A percentile compares a stretch with the other conserved stretches of the same genome.
These are phyloP conservation scores for Hymenoscyphus occultus DNA, from an alignment of 2,329 filamentous ascomycete species.

Conservation along the genomic window DNA sequence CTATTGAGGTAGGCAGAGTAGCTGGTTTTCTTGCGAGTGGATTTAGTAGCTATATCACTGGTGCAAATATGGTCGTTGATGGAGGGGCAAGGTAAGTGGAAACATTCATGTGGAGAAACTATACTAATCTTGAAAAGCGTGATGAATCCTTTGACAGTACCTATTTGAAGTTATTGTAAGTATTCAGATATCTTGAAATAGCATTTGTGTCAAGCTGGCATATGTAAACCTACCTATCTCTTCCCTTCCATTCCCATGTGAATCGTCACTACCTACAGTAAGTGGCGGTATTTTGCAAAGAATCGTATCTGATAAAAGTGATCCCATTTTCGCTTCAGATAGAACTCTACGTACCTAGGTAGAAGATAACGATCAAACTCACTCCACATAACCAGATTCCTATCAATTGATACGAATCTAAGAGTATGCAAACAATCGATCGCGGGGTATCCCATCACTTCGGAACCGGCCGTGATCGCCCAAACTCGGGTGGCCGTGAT, in stretches of 20 bases:
- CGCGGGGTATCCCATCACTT: background rate
- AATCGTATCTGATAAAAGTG: background rate
- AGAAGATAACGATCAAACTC: too few species aligned
- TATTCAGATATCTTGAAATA: background rate
- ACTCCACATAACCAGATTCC: too few species aligned
- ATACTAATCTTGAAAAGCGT: slow-evolving; percentile 9
- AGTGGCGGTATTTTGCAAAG: background rate
- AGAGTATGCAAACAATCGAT: background rate
- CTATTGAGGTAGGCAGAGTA: slow-evolving; percentile 57
- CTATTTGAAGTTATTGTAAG: slow-evolving; percentile 5
- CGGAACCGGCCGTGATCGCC: background rate
- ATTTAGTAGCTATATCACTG: slow-evolving; percentile 61
- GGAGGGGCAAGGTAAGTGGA: slow-evolving; percentile 45
- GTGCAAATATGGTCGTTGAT: slow-evolving; percentile 60
- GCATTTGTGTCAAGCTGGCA: background rate
- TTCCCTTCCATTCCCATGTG: too few species aligned
- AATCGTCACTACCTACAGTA: too few species aligned
- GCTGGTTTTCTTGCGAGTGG: slow-evolving; percentile 61
- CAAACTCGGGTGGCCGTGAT: background rate
- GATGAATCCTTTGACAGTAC: slow-evolving; percentile 18
- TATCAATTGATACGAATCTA: background rate
- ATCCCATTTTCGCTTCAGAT: too few species aligned
- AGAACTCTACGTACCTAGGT: too few species aligned
- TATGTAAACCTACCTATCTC: too few species aligned
- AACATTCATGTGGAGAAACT: background rate